A percentile compares a stretch with the other conserved stretches of the same genome.
phyloP scores from a whole-genome alignment of 441 rosid genomes.

The Populus hybrid region DNA sequence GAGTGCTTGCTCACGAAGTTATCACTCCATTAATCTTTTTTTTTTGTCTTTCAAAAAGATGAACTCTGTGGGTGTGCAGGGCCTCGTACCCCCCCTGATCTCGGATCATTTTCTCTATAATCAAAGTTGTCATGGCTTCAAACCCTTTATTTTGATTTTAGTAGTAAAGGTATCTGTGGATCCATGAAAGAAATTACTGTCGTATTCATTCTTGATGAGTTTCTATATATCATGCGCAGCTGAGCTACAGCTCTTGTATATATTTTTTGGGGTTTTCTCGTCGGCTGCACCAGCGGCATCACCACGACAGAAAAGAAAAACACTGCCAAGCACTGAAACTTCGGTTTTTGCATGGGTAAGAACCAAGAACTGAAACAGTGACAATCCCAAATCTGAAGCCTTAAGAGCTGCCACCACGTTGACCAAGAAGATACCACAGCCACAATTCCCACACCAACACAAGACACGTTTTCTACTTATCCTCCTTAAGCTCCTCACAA shows the following conservation, averaged over 20 bases:
- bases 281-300: neutral
- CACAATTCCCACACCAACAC: neutral
- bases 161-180: neutral
- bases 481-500: conserved; percentile 9
- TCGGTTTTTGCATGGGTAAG: neutral
- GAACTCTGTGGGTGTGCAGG: neutral
- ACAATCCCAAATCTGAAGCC: neutral
- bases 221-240: neutral
- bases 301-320: neutral
- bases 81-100: too few relatives aligned
- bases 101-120: neutral
- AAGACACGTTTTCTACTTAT: conserved; percentile 15
- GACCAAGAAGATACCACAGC: neutral
- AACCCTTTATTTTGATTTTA: neutral
- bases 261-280: neutral
- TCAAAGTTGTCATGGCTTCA: neutral
- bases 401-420: neutral
- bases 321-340: neutral
- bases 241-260: neutral
- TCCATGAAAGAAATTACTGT: neutral
- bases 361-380: neutral
- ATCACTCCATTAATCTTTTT: neutral
- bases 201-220: neutral
- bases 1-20: neutral
- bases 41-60: too few relatives aligned